Percentiles rank a stretch among this genome's conserved stretches.
Evolutionary conservation across 176 grass and related monocot species (phyloP).

Genomic region (Raddia guianensis): DNA sequence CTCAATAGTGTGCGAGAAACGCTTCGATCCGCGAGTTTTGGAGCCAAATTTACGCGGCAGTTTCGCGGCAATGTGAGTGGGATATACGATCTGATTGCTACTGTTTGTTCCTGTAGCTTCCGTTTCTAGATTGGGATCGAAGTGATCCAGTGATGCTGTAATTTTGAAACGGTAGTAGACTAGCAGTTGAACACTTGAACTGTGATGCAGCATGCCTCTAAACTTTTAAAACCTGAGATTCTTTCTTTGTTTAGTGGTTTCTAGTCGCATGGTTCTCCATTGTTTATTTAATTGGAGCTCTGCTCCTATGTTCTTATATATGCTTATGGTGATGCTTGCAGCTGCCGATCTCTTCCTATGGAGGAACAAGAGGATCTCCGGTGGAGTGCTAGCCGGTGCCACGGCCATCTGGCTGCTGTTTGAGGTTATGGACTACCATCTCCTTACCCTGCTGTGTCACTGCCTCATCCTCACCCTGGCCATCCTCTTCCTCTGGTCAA

Average conservation of each 20-base stretch:
- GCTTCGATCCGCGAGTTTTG: background rate
- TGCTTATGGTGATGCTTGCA: constrained; percentile 40
- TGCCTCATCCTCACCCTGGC: constrained; percentile 66
- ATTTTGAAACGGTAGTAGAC: background rate
- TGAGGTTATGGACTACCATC: constrained; percentile 84
- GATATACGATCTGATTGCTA: background rate
- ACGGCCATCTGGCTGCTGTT: constrained; percentile 88
- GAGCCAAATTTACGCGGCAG: background rate
- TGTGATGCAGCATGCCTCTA: background rate
- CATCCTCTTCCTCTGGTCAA: constrained; percentile 86
- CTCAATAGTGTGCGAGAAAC: background rate
- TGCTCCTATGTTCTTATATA: constrained; percentile 1
- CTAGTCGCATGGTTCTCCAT: background rate
- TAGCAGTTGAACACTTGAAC: background rate
- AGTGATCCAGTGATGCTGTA: background rate
- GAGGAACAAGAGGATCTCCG: constrained; percentile 94
- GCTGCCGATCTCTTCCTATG: constrained; percentile 94
- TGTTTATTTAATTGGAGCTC: background rate
- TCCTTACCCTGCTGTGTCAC: constrained; percentile 69
- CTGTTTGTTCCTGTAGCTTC: background rate
- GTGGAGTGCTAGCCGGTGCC: constrained; percentile 54
- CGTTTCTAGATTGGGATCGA: background rate
- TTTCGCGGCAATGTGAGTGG: background rate
- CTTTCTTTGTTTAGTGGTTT: background rate
- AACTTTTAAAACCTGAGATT: constrained; percentile 34